Evolutionary conservation across 2,329 filamentous ascomycete genomes (phyloP), one percentile per base, ranked within the genome.

Genomic region (Dactylellina leptospora): DNA sequence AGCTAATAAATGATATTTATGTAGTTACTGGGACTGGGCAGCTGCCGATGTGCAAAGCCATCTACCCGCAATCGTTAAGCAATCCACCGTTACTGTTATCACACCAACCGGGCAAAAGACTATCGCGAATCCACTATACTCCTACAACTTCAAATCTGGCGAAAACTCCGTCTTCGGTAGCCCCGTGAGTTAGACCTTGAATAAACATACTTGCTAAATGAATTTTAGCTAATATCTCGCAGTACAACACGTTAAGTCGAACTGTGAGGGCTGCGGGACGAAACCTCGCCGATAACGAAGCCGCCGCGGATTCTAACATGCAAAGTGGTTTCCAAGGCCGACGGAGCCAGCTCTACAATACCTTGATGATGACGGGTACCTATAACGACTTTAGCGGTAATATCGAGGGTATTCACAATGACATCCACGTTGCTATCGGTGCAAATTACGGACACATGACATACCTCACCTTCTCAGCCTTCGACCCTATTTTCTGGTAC

Each of bases 401-500:
- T 38, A 48, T 74, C 18, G 76, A 77, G 58, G 71, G 64, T 42
- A 74, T 77, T 33, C 77, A 77, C 51, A 75, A 77, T 45, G 44
- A 73, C 3, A 63, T 77, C 6, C 74, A 77, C 28, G 63, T 55
- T 53, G 40, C 53, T n/a, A 51, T 72, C 6, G 69, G 74, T 38
- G 70, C 59, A 13, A 40, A 62, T 33, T 27, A 60, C 33, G 76
- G 76, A 3, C 73, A 76, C 44, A 78, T 77, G 76, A 55, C 72
- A 5, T 75, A 66, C 23, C 56, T 77, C n/a, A 56, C 75, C 9
- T 75, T 74, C 38, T 69, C 76, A 28, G 74, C 76, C n/a, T 77
- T 77, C 47, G 77, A 78, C 40, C 75, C 76, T 1, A 76, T 78
- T 27, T 78, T 78, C 71, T 77, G 75, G 74, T 54, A 75, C 20